These are phyloP conservation scores for Rutidosis leptorrhynchoides DNA, from an alignment of 129 eudicot species.

Conservation along the genomic window DNA sequence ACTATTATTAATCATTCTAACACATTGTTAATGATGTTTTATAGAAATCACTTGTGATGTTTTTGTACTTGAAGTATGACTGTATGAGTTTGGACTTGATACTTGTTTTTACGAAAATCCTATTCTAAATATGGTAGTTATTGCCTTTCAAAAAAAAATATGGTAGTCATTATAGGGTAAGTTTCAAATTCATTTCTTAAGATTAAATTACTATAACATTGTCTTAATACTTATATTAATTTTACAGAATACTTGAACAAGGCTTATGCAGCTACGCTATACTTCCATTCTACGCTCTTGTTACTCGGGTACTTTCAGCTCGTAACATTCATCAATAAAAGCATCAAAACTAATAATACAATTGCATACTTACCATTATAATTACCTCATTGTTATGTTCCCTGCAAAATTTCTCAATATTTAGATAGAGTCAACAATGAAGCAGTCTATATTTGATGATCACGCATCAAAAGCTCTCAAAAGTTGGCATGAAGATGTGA, in stretches of 20 bases:
- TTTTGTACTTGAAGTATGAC: constrained; percentile 24
- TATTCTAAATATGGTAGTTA: constrained; percentile 39
- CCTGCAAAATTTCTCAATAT: background rate
- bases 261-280: constrained; percentile 84
- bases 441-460: constrained; percentile 80
- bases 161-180: constrained; percentile 75
- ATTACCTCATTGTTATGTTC: too few relatives aligned
- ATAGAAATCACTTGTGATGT: background rate
- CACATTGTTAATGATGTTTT: background rate
- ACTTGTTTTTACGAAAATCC: constrained; percentile 68
- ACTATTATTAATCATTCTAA: background rate
- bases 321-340: too few relatives aligned
- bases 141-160: too few relatives aligned
- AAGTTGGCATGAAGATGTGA: constrained; percentile 77
- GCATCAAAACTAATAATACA: too few relatives aligned
- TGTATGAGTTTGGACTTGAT: constrained; percentile 86
- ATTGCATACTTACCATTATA: too few relatives aligned
- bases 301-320: constrained; percentile 59
- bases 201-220: background rate
- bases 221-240: background rate
- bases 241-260: constrained; percentile 53
- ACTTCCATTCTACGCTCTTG: constrained; percentile 93
- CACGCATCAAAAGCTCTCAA: constrained; percentile 74
- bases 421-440: constrained; percentile 97
- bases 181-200: constrained; percentile 8